Percentiles rank a stretch among this genome's conserved stretches.
Evolutionary conservation across 257 asterid species (phyloP).

Genomic region (Asclepias syriaca): DNA sequence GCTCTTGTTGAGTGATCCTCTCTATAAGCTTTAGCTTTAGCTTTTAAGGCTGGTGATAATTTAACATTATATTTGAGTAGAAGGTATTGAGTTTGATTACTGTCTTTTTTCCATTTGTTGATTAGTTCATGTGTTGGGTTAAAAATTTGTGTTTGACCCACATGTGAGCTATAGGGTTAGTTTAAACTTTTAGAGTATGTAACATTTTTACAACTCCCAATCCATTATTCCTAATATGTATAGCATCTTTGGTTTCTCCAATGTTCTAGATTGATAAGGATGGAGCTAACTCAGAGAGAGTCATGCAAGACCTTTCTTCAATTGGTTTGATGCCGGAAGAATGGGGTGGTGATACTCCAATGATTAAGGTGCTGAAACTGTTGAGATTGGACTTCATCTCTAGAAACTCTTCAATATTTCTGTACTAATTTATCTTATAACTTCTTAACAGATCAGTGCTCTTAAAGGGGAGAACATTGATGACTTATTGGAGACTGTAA

Average conservation of each 20-base stretch:
- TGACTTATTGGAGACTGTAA: constrained; percentile 86
- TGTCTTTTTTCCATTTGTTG: no score
- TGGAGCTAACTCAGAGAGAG: constrained; percentile 89
- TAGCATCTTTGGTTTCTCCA: constrained; percentile 9
- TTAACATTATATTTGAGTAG: no score
- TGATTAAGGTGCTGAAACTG: constrained; percentile 68
- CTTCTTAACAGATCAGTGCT: constrained; percentile 75
- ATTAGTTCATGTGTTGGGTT: no score
- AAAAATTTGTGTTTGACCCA: no score
- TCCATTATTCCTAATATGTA: constrained; percentile 4
- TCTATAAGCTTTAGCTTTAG: no score
- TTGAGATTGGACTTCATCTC: constrained; percentile 15
- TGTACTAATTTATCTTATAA: constrained; percentile 25
- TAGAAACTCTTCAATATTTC: constrained; percentile 3
- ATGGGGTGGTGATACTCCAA: constrained; percentile 91
- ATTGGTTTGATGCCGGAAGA: constrained; percentile 96
- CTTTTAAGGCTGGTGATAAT: no score
- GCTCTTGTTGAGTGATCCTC: neutral
- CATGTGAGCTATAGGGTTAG: no score
- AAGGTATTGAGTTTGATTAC: no score
- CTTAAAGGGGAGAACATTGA: constrained; percentile 95
- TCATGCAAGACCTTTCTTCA: constrained; percentile 84
- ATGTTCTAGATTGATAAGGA: constrained; percentile 72
- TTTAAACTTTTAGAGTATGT: no score
- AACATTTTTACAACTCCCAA: neutral